These are phyloP conservation scores for Penicillium paxilli DNA, from an alignment of 495 filamentous ascomycete genomes.

Conservation along the genomic window DNA sequence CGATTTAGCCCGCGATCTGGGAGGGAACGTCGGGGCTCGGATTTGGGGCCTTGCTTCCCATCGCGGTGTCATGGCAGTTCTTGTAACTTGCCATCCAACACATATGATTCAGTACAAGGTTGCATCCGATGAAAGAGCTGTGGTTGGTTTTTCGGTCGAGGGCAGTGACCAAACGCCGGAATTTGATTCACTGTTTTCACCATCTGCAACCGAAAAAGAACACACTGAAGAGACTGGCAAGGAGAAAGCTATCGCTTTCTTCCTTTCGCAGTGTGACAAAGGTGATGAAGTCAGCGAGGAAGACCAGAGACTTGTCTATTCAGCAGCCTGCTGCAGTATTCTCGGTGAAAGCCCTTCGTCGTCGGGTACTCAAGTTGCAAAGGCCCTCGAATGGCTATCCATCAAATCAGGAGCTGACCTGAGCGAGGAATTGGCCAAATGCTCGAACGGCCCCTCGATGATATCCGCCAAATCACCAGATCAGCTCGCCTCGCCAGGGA, in stretches of 20 bases:
- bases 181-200: constrained; percentile 12
- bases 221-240: constrained; percentile 14
- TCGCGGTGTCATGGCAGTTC: constrained; percentile 37
- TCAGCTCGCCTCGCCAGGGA: constrained; percentile 21
- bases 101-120: constrained; percentile 54
- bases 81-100: constrained; percentile 49
- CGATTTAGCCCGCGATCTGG: constrained; percentile 46
- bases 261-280: constrained; percentile 22
- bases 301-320: constrained; percentile 36
- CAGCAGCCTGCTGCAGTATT: constrained; percentile 40
- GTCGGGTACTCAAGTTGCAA: constrained; percentile 26
- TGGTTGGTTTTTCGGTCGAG: constrained; percentile 35
- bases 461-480: constrained; percentile 28
- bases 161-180: constrained; percentile 2
- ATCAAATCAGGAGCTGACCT: constrained; percentile 28
- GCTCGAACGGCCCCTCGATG: constrained; percentile 3
- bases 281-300: constrained; percentile 11
- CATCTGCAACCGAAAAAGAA: constrained; percentile 1
- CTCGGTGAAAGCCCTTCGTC: constrained; percentile 25
- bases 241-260: constrained; percentile 27
- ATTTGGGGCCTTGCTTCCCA: constrained; percentile 54
- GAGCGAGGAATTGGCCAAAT: constrained; percentile 35
- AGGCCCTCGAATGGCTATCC: constrained; percentile 30
- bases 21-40: constrained; percentile 39
- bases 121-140: constrained; percentile 34